Evolutionary conservation across 2,329 filamentous ascomycete genomes (phyloP), one percentile per base, ranked within the genome.

Genomic region (Ophiosphaerella herpotricha): DNA sequence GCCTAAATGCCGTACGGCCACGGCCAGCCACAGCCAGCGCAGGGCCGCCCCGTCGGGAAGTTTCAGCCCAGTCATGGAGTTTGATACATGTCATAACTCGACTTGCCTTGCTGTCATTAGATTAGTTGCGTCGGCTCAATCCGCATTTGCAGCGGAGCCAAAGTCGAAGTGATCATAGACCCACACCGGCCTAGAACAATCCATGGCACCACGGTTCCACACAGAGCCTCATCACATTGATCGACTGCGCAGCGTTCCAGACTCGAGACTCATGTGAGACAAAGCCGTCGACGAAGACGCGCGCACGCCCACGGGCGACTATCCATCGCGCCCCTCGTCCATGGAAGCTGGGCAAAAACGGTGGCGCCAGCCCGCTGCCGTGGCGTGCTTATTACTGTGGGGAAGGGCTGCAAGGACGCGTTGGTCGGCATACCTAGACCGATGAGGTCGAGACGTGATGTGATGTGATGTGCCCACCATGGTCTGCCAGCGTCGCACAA

Each of bases 381-480:
- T 45, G 43, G 43, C 43, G 24, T 38, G 34, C 36, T 37, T 39
- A 39, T 37, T 39, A 39, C 31, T 37, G 34, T 38, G 43, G 43
- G 16, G 43, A 44, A 16, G 32, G 43, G 26, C 26, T 29, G 26
- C 26, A 29, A 29, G 39, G 34, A 24, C 23, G 43, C 18, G 43
- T 39, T 36, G 43, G 40, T 43, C 37, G 37, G 37, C 37, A 39
- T 18, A 14, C 13, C 18, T 21, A 21, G 23, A 12, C 37, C 21
- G 37, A 39, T 23, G n/a, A 4, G 21, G 37, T 39, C 14, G 23
- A 7, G 12, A 38, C 34, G 3, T 26, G 26, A 39, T n/a, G 37
- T 21, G 21, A 33, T 35, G 18, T 21, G 18, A 21, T 21, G 18
- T 21, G 18, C 18, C 18, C 18, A 21, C 18, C 18, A 21, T 21